Conservation (phyloP, 2,329 filamentous ascomycete genomes). For the Sporothrix brasiliensis region DNA sequence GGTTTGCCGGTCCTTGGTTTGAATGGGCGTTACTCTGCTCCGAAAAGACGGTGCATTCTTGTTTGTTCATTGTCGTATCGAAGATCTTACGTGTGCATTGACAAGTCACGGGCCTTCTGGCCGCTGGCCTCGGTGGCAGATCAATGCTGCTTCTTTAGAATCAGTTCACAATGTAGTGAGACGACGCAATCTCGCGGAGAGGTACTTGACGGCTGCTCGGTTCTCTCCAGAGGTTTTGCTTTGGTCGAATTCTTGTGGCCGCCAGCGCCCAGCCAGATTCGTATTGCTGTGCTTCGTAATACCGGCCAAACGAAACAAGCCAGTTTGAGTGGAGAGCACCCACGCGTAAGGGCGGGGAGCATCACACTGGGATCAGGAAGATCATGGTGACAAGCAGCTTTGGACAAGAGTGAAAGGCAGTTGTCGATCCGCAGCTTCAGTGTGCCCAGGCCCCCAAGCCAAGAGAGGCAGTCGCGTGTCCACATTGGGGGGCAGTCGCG, state of each 20-base stretch:
- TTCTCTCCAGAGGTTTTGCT: neutral
- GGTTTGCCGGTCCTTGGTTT: neutral
- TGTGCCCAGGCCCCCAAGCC: neutral
- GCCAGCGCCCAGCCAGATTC: slow-evolving; percentile 3
- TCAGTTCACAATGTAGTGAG: neutral
- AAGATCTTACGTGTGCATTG: slow-evolving; percentile 21
- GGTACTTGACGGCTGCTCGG: neutral
- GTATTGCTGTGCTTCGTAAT: neutral
- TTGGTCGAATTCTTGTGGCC: neutral
- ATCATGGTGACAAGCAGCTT: neutral
- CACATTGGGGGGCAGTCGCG: neutral
- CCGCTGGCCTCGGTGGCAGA: neutral
- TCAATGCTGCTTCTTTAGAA: neutral
- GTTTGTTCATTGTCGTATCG: slow-evolving; percentile 21
- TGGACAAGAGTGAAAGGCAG: neutral
- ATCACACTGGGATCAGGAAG: neutral
- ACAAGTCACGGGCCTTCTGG: neutral
- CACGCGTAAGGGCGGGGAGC: neutral
- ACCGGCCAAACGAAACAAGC: slow-evolving; percentile 18
- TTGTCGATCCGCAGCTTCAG: slow-evolving; percentile 3
- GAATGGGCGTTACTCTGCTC: neutral
- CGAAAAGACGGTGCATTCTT: neutral
- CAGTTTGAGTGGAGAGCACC: slow-evolving; percentile 14
- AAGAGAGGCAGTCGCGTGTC: slow-evolving; percentile 12
- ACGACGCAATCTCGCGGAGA: neutral